A percentile compares a stretch with the other conserved stretches of the same genome.
phyloP scores from a whole-genome alignment of 371 early-diverging fungal species.

The Lichtheimia ramosa region DNA sequence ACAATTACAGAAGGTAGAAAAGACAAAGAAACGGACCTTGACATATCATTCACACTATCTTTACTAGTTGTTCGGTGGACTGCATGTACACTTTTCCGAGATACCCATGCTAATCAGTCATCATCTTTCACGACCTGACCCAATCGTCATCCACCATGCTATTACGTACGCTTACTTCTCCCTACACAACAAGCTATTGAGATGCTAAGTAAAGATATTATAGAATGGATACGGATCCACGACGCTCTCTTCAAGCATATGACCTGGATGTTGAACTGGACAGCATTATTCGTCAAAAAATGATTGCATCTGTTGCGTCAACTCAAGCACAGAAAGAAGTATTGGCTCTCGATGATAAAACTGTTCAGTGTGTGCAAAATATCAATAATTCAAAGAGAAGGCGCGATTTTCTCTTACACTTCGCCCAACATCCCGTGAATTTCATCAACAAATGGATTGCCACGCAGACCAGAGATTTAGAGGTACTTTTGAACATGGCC shows the following conservation, averaged over 20 bases:
- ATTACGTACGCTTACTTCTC: constrained; percentile 56
- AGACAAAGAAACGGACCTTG: too few species aligned
- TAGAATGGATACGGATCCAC: constrained; percentile 65
- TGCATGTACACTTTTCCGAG: constrained; percentile 76
- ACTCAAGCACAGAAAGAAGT: constrained; percentile 53
- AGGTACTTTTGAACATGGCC: constrained; percentile 36
- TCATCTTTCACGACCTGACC: constrained; percentile 82
- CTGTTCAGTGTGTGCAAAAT: constrained; percentile 70
- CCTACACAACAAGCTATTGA: not conserved
- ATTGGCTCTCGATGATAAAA: constrained; percentile 61
- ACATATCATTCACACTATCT: too few species aligned
- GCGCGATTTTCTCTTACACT: constrained; percentile 90
- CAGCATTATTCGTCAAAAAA: constrained; percentile 62
- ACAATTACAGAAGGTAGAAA: constrained; percentile 51
- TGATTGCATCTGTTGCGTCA: constrained; percentile 44
- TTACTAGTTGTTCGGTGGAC: constrained; percentile 65
- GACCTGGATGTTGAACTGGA: constrained; percentile 92
- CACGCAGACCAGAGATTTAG: constrained; percentile 88
- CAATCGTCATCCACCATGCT: constrained; percentile 85
- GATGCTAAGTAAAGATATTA: not conserved
- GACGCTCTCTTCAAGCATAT: constrained; percentile 66
- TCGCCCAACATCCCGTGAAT: constrained; percentile 82
- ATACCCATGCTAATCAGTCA: constrained; percentile 79
- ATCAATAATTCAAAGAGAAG: constrained; percentile 87
- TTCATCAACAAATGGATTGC: constrained; percentile 93